These are phyloP conservation scores for Austroboletus niveus DNA, from an alignment of 1,284 basidiomycete species.

Conservation along the genomic window DNA sequence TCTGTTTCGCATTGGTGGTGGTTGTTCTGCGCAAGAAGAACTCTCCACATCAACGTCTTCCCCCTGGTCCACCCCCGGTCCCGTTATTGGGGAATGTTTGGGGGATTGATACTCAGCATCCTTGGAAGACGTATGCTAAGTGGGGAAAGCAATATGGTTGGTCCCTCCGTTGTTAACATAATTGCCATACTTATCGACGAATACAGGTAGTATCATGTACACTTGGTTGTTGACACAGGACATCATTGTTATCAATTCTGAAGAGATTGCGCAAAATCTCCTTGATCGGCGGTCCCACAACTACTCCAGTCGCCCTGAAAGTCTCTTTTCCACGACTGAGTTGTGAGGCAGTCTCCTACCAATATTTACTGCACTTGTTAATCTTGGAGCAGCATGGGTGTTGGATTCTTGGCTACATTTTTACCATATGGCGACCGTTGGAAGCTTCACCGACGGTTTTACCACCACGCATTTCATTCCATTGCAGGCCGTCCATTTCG, in stretches of 20 bases:
- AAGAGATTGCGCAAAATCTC: slow-evolving; percentile 23
- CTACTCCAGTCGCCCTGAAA: slow-evolving; percentile 23
- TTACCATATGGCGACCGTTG: slow-evolving; percentile 25
- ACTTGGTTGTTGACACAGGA: slow-evolving; percentile 17
- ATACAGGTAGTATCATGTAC: slow-evolving; percentile 20
- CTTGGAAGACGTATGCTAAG: slow-evolving; percentile 23
- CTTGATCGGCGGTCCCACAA: slow-evolving; percentile 18
- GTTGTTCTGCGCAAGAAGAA: slow-evolving; percentile 8
- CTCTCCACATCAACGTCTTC: slow-evolving; percentile 9
- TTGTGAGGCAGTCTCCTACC: slow-evolving; percentile 10
- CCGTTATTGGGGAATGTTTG: slow-evolving; percentile 24
- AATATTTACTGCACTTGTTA: neutral
- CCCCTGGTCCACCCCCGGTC: slow-evolving; percentile 19
- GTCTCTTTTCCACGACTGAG: slow-evolving; percentile 11
- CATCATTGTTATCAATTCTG: slow-evolving; percentile 24
- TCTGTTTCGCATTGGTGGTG: slow-evolving; percentile 12
- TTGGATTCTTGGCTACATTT: slow-evolving; percentile 19
- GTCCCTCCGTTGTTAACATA: neutral
- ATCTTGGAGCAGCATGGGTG: slow-evolving; percentile 14
- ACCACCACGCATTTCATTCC: slow-evolving; percentile 24
- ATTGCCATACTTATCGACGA: neutral
- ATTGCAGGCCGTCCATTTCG: slow-evolving; percentile 18
- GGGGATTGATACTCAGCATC: slow-evolving; percentile 14
- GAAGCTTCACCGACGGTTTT: slow-evolving; percentile 28
- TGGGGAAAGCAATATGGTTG: slow-evolving; percentile 26